Percentiles rank a stretch among this genome's conserved stretches.
These are phyloP conservation scores for Coemansia sp. DNA, from an alignment of 192 early-diverging fungal genomes.

Conservation along the genomic window DNA sequence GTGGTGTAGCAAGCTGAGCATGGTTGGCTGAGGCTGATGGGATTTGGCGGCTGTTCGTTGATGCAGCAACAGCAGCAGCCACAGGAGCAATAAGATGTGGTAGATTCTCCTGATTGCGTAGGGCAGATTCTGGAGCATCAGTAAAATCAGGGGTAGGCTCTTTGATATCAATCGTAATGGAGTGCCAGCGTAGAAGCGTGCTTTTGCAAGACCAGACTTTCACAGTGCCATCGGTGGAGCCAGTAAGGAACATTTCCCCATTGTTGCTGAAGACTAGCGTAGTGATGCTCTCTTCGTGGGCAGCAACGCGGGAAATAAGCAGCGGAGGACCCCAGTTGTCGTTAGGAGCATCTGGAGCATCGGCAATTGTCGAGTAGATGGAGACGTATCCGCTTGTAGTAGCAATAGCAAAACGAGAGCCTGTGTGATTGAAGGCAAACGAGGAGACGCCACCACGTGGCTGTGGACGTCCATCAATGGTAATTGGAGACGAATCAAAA, in stretches of 20 bases:
- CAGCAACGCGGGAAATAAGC: conserved; percentile 63
- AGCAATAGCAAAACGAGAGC: conserved; percentile 76
- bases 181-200: conserved; percentile 58
- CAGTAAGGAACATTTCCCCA: conserved; percentile 68
- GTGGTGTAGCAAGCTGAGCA: no score
- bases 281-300: conserved; percentile 71
- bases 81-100: no score
- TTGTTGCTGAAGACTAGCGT: conserved; percentile 72
- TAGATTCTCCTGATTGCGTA: conserved; percentile 3
- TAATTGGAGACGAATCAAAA: conserved; percentile 56
- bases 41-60: no score
- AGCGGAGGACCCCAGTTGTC: conserved; percentile 32
- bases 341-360: conserved; percentile 2
- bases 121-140: conserved; percentile 12
- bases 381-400: conserved; percentile 74
- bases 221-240: conserved; percentile 76
- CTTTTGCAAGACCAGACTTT: conserved; percentile 68
- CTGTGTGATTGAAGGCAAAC: conserved; percentile 74
- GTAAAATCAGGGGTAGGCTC: conserved; percentile 23
- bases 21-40: no score
- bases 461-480: conserved; percentile 56
- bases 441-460: conserved; percentile 57
- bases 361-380: conserved; percentile 70
- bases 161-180: conserved; percentile 48
- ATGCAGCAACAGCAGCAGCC: no score